Evolutionary conservation across 805 yeast genomes (phyloP).

Genomic region (Teunomyces atbi): DNA sequence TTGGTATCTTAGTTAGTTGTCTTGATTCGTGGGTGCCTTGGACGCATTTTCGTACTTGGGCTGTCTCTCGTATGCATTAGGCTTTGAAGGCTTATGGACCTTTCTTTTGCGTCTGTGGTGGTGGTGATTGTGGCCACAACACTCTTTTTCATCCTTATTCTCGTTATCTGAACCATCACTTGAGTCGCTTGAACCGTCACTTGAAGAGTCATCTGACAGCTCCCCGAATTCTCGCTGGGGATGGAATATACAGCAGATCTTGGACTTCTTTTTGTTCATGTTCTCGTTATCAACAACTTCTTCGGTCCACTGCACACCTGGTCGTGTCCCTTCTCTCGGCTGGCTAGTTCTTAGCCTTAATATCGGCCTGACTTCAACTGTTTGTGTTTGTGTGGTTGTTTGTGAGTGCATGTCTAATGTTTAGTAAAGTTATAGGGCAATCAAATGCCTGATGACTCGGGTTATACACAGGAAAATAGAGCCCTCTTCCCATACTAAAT

Average conservation of each 20-base stretch:
- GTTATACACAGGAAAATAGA: too few species aligned
- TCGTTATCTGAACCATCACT: constrained; percentile 10
- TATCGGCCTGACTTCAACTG: neutral
- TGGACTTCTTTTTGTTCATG: constrained; percentile 84
- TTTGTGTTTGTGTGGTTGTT: constrained; percentile 1
- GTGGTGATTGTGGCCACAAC: constrained; percentile 25
- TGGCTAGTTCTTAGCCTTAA: constrained; percentile 3
- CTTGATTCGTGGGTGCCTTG: constrained; percentile 1
- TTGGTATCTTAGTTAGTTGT: neutral
- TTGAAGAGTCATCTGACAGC: constrained; percentile 22
- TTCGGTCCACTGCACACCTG: constrained; percentile 75
- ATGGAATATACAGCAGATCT: constrained; percentile 86
- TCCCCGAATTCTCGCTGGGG: constrained; percentile 67
- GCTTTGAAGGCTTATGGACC: constrained; percentile 33
- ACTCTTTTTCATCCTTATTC: constrained; percentile 42
- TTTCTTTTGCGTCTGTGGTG: constrained; percentile 21
- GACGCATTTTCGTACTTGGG: constrained; percentile 52
- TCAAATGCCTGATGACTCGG: neutral
- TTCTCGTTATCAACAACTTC: constrained; percentile 89
- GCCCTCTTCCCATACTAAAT: too few species aligned
- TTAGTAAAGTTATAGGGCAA: neutral
- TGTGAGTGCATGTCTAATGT: neutral
- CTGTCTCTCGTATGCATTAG: constrained; percentile 87
- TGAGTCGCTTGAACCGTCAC: constrained; percentile 27
- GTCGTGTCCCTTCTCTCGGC: constrained; percentile 5